Percentiles rank a stretch among this genome's conserved stretches.
These are phyloP conservation scores for Erythrobasidium hasegawianum DNA, from an alignment of 1,284 basidiomycete genomes.

Conservation along the genomic window DNA sequence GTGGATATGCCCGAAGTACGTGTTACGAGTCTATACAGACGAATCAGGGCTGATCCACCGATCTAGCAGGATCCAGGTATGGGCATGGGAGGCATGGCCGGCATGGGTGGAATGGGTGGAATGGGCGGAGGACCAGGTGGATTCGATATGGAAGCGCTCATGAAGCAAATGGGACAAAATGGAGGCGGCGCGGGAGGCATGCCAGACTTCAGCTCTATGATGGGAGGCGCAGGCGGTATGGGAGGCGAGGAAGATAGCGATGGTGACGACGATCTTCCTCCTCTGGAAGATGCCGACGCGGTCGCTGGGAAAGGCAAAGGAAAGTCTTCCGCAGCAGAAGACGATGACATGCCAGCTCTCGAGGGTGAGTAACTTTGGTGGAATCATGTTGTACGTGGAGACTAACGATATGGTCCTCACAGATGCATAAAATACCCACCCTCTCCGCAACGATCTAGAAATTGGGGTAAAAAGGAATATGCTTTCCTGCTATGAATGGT, in stretches of 20 bases:
- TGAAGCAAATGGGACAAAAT: conserved; percentile 26
- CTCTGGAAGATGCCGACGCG: conserved; percentile 6
- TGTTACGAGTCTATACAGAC: neutral
- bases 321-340: conserved; percentile 9
- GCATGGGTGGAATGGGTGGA: conserved; percentile 42
- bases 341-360: conserved; percentile 31
- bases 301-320: conserved; percentile 8
- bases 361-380: neutral
- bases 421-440: neutral
- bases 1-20: conserved; percentile 31
- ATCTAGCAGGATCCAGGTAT: too few species aligned
- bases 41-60: too few species aligned
- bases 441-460: too few species aligned
- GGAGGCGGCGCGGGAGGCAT: conserved; percentile 40
- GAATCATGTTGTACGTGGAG: neutral
- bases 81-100: too few species aligned
- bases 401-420: neutral
- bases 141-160: conserved; percentile 38
- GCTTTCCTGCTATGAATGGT: too few species aligned
- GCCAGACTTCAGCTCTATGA: conserved; percentile 38
- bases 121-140: conserved; percentile 40
- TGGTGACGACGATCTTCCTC: conserved; percentile 41
- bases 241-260: conserved; percentile 40
- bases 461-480: too few species aligned
- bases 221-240: conserved; percentile 16